Evolutionary conservation across 2,329 filamentous ascomycete species (phyloP).

Genomic region (Fusarium sp.): DNA sequence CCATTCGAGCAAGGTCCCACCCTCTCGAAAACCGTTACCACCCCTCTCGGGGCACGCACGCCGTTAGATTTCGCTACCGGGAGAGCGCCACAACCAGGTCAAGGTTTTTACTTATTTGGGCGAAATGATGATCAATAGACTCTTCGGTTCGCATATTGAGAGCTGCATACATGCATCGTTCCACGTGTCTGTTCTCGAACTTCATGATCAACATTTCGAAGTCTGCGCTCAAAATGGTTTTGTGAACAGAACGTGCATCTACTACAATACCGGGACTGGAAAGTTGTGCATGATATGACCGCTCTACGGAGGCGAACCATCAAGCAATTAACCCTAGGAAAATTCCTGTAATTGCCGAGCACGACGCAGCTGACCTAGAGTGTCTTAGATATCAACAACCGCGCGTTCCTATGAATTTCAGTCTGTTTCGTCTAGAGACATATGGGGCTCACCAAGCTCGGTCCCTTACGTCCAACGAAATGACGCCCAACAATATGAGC

Average conservation of each 20-base stretch:
- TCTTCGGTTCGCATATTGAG: background rate
- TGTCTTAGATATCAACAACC: constrained; percentile 10
- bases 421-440: constrained; percentile 31
- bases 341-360: background rate
- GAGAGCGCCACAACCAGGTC: constrained; percentile 34
- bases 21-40: constrained; percentile 35
- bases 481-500: background rate
- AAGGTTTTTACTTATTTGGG: constrained; percentile 22
- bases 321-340: background rate
- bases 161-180: background rate
- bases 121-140: constrained; percentile 21
- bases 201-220: background rate
- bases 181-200: background rate
- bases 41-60: constrained; percentile 4
- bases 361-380: background rate
- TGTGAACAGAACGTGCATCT: background rate
- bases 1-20: constrained; percentile 13
- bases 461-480: constrained; percentile 4
- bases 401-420: background rate
- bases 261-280: background rate
- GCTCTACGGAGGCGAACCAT: background rate
- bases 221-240: background rate
- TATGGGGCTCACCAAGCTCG: background rate
- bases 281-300: background rate
- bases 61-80: constrained; percentile 35